Base-by-base conservation (phyloP, 805 yeast genomes). In the Candida palmyrensis region DNA sequence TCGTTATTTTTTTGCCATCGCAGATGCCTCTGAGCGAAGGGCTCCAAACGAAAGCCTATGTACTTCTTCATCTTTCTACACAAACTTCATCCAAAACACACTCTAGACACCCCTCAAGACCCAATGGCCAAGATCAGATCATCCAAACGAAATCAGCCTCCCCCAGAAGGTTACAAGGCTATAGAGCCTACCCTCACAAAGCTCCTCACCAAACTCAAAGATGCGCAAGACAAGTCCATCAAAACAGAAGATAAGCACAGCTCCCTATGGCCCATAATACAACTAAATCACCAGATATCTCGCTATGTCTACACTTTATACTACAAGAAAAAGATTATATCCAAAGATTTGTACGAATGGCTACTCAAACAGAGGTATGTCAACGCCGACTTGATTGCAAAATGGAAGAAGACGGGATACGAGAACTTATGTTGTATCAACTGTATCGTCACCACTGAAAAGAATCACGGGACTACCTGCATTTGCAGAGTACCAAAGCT, bases 401-500 rank as follows among this genome's bases (percentile, higher is more conserved):
- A 64, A 41, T 82, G 89, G 89, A 77, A 75, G 55, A 80, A 79
- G 48, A 79, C 75, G 48, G 96, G 96, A 7, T 88, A 88, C 53
- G 96, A 88, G 50, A 73, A 80, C 36, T 59, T 88, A 29, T 88
- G 97, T 50, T 88, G 97, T 52, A 55, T 88, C 38, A 69, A 73
- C 41, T 88, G 97, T 52, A 85, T 88, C 21, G 75, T 75, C 47
- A 68, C 68, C 18, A 55, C 55, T 24, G 87, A 82, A 40, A 77
- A 70, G 28, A 74, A 74, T 44, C 82, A 79, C 45, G 76, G 76
- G 4, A 71, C 76, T 5, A 74, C 87, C 0, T 88, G 97, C 56
- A 75, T 88, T 14, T 88, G 97, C 51, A 61, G 97, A 35, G 95
- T 88, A 2, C 95, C 96, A 1, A 68, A 76, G 43, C 71, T 71